phyloP scores from a whole-genome alignment of 177 flowering plant genomes.

The Tripterygium wilfordii region DNA sequence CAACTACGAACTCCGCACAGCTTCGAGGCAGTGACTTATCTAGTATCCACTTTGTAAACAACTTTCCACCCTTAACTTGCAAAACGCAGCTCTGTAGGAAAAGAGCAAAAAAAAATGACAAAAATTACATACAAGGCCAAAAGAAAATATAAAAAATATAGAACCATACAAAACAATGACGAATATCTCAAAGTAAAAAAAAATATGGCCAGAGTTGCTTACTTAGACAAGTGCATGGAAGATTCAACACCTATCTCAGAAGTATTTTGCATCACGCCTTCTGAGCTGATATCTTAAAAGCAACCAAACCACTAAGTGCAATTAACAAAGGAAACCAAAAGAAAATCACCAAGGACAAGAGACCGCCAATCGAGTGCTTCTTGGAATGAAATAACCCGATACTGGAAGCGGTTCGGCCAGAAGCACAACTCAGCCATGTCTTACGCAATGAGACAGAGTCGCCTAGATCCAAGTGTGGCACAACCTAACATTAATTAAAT shows the following conservation, averaged over 20 bases:
- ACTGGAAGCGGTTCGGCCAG: constrained; percentile 56
- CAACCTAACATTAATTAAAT: constrained; percentile 46
- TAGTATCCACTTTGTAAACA: constrained; percentile 20
- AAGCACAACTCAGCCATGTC: constrained; percentile 79
- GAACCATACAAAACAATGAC: background rate
- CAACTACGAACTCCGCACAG: constrained; percentile 25
- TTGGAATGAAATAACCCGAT: constrained; percentile 54
- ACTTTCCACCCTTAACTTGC: constrained; percentile 16
- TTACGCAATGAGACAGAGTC: constrained; percentile 21
- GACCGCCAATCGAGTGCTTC: constrained; percentile 90
- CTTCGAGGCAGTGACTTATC: constrained; percentile 15
- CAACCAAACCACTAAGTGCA: constrained; percentile 67
- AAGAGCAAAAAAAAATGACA: background rate
- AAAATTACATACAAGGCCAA: background rate
- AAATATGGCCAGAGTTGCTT: constrained; percentile 22
- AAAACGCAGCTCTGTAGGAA: constrained; percentile 40
- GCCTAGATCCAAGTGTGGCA: constrained; percentile 27
- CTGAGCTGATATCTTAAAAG: constrained; percentile 34
- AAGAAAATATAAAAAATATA: background rate
- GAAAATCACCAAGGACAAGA: constrained; percentile 56
- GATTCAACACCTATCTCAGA: constrained; percentile 60
- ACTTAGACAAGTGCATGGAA: constrained; percentile 46
- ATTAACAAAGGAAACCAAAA: constrained; percentile 87
- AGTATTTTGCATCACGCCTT: constrained; percentile 51
- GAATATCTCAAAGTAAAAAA: constrained; percentile 21